A percentile compares a stretch with the other conserved stretches of the same genome.
phyloP scores from a whole-genome alignment of 192 early-diverging fungal species.

The Coemansia sp. region DNA sequence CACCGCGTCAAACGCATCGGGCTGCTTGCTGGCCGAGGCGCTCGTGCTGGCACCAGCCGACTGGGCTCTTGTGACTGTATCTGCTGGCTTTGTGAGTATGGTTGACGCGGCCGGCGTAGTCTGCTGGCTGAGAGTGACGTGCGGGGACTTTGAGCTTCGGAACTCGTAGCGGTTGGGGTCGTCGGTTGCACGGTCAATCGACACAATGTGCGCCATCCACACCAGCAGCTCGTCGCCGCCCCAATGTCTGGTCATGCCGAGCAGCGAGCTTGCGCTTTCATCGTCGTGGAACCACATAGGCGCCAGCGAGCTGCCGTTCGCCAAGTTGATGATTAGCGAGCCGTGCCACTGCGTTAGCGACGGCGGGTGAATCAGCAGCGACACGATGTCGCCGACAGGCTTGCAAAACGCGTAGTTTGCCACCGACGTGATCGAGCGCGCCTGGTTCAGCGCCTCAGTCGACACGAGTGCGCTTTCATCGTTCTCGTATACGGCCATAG shows the following conservation, averaged over 20 bases:
- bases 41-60: conserved; percentile 4
- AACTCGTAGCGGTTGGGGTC: conserved; percentile 46
- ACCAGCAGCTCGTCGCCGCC: conserved; percentile 70
- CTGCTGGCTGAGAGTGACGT: conserved; percentile 34
- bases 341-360: conserved; percentile 69
- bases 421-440: conserved; percentile 33
- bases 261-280: conserved; percentile 57
- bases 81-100: conserved; percentile 18
- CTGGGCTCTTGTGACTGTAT: neutral
- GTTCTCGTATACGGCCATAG: conserved; percentile 31
- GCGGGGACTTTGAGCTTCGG: conserved; percentile 34
- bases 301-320: conserved; percentile 59
- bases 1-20: conserved; percentile 34
- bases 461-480: conserved; percentile 41
- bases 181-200: conserved; percentile 43
- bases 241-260: conserved; percentile 54
- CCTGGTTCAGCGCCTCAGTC: conserved; percentile 36
- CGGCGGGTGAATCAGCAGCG: conserved; percentile 64
- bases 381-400: conserved; percentile 57
- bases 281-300: conserved; percentile 79
- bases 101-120: conserved; percentile 31
- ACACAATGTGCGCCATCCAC: conserved; percentile 52
- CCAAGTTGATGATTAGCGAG: conserved; percentile 63
- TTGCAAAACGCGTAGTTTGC: conserved; percentile 63
- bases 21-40: conserved; percentile 13